Evolutionary conservation across 129 eudicot genomes (phyloP).

Genomic region (Flaveria linearis): DNA sequence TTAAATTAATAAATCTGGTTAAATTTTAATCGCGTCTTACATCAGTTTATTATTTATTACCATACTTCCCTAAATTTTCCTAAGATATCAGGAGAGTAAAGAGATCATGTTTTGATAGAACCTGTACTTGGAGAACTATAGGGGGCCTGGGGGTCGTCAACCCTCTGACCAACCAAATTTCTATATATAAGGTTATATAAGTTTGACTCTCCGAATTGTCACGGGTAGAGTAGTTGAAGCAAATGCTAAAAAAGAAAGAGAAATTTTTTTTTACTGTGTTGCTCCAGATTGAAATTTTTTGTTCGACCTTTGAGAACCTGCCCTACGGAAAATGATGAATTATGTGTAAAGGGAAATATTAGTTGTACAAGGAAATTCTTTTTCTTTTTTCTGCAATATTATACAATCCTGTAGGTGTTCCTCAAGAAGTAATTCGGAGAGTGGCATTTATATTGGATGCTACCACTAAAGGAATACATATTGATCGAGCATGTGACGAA

Average conservation of each 20-base stretch:
- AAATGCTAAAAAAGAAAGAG: background rate
- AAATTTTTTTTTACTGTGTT: too few relatives aligned
- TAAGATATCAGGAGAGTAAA: background rate
- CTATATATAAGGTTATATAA: background rate
- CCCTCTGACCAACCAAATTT: background rate
- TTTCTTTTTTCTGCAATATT: background rate
- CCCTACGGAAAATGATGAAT: constrained; percentile 5
- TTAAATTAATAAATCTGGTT: background rate
- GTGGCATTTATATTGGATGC: constrained; percentile 65
- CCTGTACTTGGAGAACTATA: background rate
- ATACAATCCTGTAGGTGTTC: constrained; percentile 45
- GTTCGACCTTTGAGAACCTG: too few relatives aligned
- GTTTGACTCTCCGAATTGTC: background rate
- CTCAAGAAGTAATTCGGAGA: constrained; percentile 74
- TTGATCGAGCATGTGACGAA: constrained; percentile 55
- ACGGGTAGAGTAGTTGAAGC: background rate
- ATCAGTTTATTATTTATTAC: background rate
- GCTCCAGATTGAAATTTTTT: background rate
- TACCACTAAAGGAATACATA: constrained; percentile 42
- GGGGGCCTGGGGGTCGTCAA: background rate
- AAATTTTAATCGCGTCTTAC: background rate
- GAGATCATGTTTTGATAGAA: background rate
- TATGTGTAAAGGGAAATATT: background rate
- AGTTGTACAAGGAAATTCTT: background rate
- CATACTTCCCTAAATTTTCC: background rate